phyloP scores from a whole-genome alignment of 2,329 filamentous ascomycete species.

The Penicillium sp. region DNA sequence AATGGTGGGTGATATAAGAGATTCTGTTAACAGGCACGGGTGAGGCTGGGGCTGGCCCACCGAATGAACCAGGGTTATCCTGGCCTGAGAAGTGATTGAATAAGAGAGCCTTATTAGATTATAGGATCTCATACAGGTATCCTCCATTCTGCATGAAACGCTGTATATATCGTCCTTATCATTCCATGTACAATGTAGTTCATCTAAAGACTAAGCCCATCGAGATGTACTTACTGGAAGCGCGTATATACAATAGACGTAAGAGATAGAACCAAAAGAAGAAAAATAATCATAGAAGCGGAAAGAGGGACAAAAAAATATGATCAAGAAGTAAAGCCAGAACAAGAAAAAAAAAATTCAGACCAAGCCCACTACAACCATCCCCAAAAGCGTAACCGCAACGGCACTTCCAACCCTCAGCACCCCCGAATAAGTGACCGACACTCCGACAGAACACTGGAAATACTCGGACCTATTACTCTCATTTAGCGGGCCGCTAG shows the following conservation, averaged over 20 bases:
- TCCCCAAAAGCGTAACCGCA: neutral
- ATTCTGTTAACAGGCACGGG: too few relatives aligned
- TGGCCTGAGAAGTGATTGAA: too few relatives aligned
- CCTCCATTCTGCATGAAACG: neutral
- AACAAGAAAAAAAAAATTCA: neutral
- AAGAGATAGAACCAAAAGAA: neutral
- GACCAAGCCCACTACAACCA: neutral
- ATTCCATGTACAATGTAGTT: neutral
- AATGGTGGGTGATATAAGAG: too few relatives aligned
- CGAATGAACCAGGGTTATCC: too few relatives aligned
- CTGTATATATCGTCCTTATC: neutral
- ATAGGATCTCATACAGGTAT: too few relatives aligned
- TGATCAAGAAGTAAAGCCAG: neutral
- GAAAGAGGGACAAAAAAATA: neutral
- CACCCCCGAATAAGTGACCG: neutral
- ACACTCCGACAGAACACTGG: constrained; percentile 1
- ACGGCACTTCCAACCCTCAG: neutral
- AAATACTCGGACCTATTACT: neutral
- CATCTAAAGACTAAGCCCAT: neutral
- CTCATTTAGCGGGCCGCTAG: constrained; percentile 3
- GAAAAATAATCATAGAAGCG: neutral
- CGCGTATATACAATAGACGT: neutral
- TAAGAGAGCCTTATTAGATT: too few relatives aligned
- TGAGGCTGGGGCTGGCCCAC: too few relatives aligned
- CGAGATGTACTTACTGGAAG: neutral